Evolutionary conservation across 306 rosid species (phyloP).

Genomic region (Pachyrhizus erosus): DNA sequence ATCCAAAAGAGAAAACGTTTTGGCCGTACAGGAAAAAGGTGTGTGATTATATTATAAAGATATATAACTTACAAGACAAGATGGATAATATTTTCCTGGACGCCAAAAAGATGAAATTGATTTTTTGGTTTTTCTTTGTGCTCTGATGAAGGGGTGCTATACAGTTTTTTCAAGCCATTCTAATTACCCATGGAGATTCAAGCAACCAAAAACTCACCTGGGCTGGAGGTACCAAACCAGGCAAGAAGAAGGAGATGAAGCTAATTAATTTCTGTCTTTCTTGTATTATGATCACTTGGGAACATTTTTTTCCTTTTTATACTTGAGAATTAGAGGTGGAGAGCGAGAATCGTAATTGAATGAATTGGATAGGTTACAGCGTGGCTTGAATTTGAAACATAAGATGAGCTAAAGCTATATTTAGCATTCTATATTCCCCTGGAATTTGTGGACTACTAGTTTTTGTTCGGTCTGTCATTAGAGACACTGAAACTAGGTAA

Average conservation of each 20-base stretch:
- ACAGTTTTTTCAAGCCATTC: neutral
- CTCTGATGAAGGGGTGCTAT: neutral
- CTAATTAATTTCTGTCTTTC: conserved; percentile 8
- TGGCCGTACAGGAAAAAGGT: conserved; percentile 54
- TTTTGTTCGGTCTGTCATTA: conserved; percentile 15
- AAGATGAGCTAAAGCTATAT: conserved; percentile 6
- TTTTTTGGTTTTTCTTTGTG: neutral
- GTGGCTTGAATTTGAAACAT: conserved; percentile 20
- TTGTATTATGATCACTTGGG: conserved; percentile 25
- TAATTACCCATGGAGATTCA: conserved; percentile 26
- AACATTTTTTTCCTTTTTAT: neutral
- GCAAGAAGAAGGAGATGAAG: conserved; percentile 22
- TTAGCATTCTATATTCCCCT: conserved; percentile 16
- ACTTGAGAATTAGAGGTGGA: conserved; percentile 36
- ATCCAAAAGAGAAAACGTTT: neutral
- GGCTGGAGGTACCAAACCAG: conserved; percentile 56
- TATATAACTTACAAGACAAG: neutral
- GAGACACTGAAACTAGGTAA: conserved; percentile 18
- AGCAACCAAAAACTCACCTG: conserved; percentile 49
- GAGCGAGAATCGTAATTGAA: conserved; percentile 50
- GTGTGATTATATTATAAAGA: neutral
- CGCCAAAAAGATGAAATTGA: conserved; percentile 28
- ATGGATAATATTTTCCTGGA: conserved; percentile 46
- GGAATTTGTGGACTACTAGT: neutral
- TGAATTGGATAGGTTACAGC: conserved; percentile 36